Base-by-base conservation (phyloP, 805 yeast genomes). In the Kurtzmaniella cleridarum region DNA sequence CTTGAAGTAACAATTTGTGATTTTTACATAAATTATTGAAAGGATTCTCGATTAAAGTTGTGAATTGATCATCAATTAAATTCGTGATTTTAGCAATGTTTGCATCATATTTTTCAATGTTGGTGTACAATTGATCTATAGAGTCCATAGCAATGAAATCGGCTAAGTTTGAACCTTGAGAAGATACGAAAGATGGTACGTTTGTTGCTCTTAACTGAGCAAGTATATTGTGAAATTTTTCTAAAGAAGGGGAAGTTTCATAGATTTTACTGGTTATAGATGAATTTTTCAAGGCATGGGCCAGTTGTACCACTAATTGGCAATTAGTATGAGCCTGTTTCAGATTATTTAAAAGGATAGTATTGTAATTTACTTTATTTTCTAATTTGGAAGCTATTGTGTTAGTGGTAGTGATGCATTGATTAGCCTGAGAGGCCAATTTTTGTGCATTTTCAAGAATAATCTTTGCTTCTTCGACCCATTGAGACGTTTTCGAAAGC, bases 141-240 rank as follows among this genome's bases (percentile, higher is more conserved):
- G 64, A 62, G 7, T 53, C 66, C 7, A 46, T 34, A 3, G 71
- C 57, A 2, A 66, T 57, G 39, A 68, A 67, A 38, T 65, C 69
- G 11, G 44, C 44, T 9, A 65, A 48, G 13, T 42, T 43, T 12
- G 39, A 30, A 1, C 38, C n/a, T 5, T n/a, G 6, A 15, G 33
- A 35, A 12, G 50, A 35, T 10, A 55, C 45, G 32, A 44, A 46
- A 12, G 26, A 34, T 0, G 72, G 72, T n/a, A 66, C 65, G 8
- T 43, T 41, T 1, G 62, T 55, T n/a, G 34, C 31, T 9, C 46
- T 50, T 20, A 66, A 44, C 28, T 52, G 52, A 3, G 32, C 35
- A 17, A 65, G 41, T 2, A 36, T 23, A n/a, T 15, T n/a, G 15
- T 23, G 18, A 14, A 36, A 13, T 4, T 18, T 29, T 3, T 28